Base-by-base conservation (phyloP, 495 filamentous ascomycete species). In the Penicillium arizonense region DNA sequence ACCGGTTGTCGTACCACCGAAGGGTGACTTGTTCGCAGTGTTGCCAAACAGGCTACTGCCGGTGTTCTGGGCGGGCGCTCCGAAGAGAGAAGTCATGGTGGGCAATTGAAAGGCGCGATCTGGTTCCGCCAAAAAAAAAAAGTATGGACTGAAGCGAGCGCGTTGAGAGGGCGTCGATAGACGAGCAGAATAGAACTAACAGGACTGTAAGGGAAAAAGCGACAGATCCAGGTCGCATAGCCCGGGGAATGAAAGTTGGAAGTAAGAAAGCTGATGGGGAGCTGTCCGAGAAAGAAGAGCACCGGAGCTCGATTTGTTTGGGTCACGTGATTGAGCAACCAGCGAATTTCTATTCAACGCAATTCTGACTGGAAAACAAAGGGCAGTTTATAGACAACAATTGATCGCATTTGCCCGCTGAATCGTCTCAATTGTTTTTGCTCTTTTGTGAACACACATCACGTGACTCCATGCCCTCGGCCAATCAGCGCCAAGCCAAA, bases 21-120 rank as follows among this genome's bases (percentile, higher is more conserved):
- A 77, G 24, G 65, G 54, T 51, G 65, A 56, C 52, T 73, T 76
- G 51, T 58, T 67, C 6, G 65, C 64, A 3, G 62, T 54, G 41
- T 57, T 69, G 7, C 65, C 69, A 48, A 74, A 72, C 7, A 65
- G 49, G 23, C 56, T 63, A 0, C 49, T 61, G 5, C 60, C 57
- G 10, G 65, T 46, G 49, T 55, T 63, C 44, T 68, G 67, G 11
- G 52, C 52, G 30, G 50, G 37, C 23, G 44, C 51, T 28, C 77
- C 74, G 53, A 82, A 80, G 9, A 78, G 65, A 41, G 44, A 24
- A 8, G 75, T 74, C 58, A 72, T 75, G 44, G 53, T 62, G 48
- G 52, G 39, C 54, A 37, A 67, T 42, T 32, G 24, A 61, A 41
- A 57, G 47, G 20, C 55, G 56, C 50, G 52, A 44, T 49, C 37